These are phyloP conservation scores for Perilla frutescens DNA, from an alignment of 257 asterid species.

Conservation along the genomic window DNA sequence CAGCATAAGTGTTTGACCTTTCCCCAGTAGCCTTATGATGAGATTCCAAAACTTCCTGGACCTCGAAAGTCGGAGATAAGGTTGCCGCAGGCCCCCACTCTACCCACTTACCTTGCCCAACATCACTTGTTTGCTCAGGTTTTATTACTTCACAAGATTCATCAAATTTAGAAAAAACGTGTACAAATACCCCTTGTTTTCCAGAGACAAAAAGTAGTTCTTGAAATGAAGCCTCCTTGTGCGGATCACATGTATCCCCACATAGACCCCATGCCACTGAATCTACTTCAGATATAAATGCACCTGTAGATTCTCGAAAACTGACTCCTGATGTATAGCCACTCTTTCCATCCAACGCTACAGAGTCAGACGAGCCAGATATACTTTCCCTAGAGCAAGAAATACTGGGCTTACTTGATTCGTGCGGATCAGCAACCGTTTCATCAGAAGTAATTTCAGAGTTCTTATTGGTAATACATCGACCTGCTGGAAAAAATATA, in stretches of 20 bases:
- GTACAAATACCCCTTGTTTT: slow-evolving; percentile 75
- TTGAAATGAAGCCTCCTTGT: slow-evolving; percentile 55
- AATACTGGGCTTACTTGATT: slow-evolving; percentile 37
- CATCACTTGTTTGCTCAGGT: slow-evolving; percentile 47
- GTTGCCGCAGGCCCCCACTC: slow-evolving; percentile 80
- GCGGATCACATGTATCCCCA: slow-evolving; percentile 57
- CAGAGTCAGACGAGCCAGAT: slow-evolving; percentile 45
- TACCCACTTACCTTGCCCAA: slow-evolving; percentile 74
- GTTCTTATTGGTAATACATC: slow-evolving; percentile 45
- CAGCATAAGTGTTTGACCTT: slow-evolving; percentile 37
- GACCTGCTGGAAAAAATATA: slow-evolving; percentile 40
- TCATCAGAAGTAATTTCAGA: slow-evolving; percentile 41
- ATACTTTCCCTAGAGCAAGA: slow-evolving; percentile 46
- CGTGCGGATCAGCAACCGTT: slow-evolving; percentile 43
- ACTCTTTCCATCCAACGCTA: slow-evolving; percentile 42
- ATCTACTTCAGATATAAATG: slow-evolving; percentile 70
- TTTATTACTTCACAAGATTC: slow-evolving; percentile 42
- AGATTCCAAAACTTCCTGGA: slow-evolving; percentile 38
- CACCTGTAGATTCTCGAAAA: slow-evolving; percentile 46
- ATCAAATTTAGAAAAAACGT: slow-evolving; percentile 63
- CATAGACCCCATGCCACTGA: slow-evolving; percentile 89
- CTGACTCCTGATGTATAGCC: slow-evolving; percentile 39
- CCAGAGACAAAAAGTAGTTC: slow-evolving; percentile 90
- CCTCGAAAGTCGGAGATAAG: slow-evolving; percentile 39
- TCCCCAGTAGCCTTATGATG: slow-evolving; percentile 36